Evolutionary conservation across 345 rosid genomes (phyloP).

Genomic region (Nasturtium officinale): DNA sequence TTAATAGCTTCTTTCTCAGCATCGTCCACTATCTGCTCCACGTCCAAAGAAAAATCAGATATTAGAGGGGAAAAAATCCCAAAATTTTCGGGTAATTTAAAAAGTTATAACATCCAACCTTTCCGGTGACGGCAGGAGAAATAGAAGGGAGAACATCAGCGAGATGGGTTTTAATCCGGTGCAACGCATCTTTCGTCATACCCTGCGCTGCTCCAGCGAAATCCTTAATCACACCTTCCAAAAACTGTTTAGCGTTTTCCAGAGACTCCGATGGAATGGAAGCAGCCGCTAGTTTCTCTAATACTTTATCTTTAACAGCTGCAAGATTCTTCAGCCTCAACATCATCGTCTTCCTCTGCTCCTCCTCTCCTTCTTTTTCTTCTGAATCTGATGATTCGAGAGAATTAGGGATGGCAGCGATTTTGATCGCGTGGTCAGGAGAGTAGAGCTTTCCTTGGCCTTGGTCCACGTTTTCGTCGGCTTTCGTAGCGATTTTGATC

Average conservation of each 20-base stretch:
- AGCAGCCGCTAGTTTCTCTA: slow-evolving; percentile 54
- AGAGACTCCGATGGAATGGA: slow-evolving; percentile 51
- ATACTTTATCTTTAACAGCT: slow-evolving; percentile 48
- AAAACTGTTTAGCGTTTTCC: slow-evolving; percentile 50
- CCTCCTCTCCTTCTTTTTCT: neutral
- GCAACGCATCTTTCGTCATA: slow-evolving; percentile 54
- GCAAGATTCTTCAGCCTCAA: slow-evolving; percentile 46
- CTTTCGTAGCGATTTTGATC: slow-evolving; percentile 25
- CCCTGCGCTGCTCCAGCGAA: slow-evolving; percentile 53
- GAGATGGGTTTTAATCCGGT: slow-evolving; percentile 50
- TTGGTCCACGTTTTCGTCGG: slow-evolving; percentile 30
- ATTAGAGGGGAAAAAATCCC: neutral
- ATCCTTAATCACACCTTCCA: slow-evolving; percentile 51
- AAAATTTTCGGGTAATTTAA: neutral
- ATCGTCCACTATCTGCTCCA: slow-evolving; percentile 57
- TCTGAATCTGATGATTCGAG: neutral
- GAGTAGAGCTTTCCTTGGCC: slow-evolving; percentile 34
- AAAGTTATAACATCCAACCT: slow-evolving; percentile 30
- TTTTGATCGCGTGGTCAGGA: slow-evolving; percentile 43
- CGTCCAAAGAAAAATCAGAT: neutral
- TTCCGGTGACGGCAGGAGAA: slow-evolving; percentile 48
- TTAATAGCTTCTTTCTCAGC: slow-evolving; percentile 50
- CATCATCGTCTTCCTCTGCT: slow-evolving; percentile 29
- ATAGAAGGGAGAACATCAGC: slow-evolving; percentile 46
- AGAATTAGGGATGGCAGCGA: neutral